Evolutionary conservation across 2,329 filamentous ascomycete species (phyloP).

Genomic region (Colletotrichum sansevieriae): DNA sequence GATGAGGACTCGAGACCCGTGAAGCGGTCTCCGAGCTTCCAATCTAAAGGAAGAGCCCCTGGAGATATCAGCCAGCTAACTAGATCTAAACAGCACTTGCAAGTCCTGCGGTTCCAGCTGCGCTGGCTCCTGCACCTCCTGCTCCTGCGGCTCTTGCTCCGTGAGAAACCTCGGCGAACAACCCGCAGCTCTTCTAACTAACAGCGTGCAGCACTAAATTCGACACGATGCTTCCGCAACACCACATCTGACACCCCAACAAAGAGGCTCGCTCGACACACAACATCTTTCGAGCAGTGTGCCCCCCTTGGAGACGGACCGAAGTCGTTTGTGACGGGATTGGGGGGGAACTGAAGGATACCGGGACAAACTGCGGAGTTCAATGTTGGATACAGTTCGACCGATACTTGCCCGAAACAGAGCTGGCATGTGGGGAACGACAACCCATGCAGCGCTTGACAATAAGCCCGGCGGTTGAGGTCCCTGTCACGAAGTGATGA

Average conservation of each 20-base stretch:
- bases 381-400: slow-evolving; percentile 17
- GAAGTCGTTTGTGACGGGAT: slow-evolving; percentile 29
- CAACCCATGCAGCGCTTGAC: neutral
- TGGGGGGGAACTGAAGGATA: slow-evolving; percentile 14
- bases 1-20: neutral
- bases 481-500: slow-evolving; percentile 9
- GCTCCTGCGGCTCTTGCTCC: slow-evolving; percentile 42
- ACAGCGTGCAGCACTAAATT: slow-evolving; percentile 28
- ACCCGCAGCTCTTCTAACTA: neutral
- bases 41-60: neutral
- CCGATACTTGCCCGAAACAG: slow-evolving; percentile 4
- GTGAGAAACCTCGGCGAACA: slow-evolving; percentile 5
- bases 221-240: slow-evolving; percentile 25
- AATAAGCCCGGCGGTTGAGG: neutral
- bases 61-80: neutral
- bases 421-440: slow-evolving; percentile 7
- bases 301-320: slow-evolving; percentile 34
- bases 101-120: slow-evolving; percentile 42
- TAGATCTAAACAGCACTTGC: slow-evolving; percentile 32
- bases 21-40: neutral
- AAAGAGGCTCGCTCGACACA: slow-evolving; percentile 36
- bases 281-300: slow-evolving; percentile 29
- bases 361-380: slow-evolving; percentile 9
- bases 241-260: slow-evolving; percentile 1
- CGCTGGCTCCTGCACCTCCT: slow-evolving; percentile 40